Percentiles rank a stretch among this genome's conserved stretches.
phyloP scores from a whole-genome alignment of 805 yeast genomes.

The Sugiyamaella boreocaroliniensis region DNA sequence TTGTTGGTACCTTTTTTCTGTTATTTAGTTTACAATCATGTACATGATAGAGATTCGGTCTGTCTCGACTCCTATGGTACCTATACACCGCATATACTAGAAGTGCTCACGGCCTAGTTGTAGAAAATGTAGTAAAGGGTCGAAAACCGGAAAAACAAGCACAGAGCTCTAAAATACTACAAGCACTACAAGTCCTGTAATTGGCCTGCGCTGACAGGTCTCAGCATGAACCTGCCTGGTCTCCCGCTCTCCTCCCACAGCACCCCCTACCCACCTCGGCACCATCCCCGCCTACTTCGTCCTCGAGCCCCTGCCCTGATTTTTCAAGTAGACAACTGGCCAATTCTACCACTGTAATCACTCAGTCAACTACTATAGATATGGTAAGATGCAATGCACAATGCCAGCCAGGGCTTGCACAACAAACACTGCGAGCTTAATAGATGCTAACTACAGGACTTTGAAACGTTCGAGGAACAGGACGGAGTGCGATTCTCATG shows the following conservation, averaged over 20 bases:
- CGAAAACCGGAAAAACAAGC: too few species aligned
- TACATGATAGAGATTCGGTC: too few species aligned
- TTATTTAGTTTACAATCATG: too few species aligned
- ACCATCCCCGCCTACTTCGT: neutral
- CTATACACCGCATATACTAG: too few species aligned
- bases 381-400: neutral
- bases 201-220: too few species aligned
- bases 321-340: neutral
- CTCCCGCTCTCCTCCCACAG: neutral
- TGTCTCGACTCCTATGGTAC: too few species aligned
- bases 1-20: too few species aligned
- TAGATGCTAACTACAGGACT: conserved; percentile 32
- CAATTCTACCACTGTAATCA: neutral
- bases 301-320: neutral
- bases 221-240: too few species aligned
- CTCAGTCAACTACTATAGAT: neutral
- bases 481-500: conserved; percentile 71
- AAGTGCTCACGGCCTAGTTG: too few species aligned
- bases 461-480: conserved; percentile 53
- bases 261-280: neutral
- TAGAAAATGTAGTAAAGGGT: too few species aligned
- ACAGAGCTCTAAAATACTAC: too few species aligned
- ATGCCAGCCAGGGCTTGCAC: neutral
- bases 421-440: neutral
- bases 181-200: too few species aligned